Evolutionary conservation across 2,329 filamentous ascomycete species (phyloP), one percentile per base, ranked within the genome.

Genomic region (Chrysosporium keratinophilum): DNA sequence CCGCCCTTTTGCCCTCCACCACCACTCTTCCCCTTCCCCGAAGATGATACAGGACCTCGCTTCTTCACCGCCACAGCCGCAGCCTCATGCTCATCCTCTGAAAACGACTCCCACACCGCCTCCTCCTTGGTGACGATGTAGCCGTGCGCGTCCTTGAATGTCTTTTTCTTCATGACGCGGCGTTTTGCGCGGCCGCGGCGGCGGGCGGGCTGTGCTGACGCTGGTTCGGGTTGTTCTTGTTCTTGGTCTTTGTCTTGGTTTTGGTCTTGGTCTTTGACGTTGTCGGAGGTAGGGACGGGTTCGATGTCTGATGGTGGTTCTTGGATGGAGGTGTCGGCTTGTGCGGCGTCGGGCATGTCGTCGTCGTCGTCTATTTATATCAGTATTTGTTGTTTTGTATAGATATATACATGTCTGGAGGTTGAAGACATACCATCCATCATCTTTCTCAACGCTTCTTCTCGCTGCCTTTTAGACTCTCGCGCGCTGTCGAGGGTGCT

Each of bases 81-180:
- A 1, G 72, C 73, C 51, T 66, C 67, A 19, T 83, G 79, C 60
- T 95, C 89, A 59, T 95, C 89, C 66, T 96, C 90, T 0, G 88
- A 95, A 72, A 94, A 95, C 0, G 86, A 91, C 67, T 96, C 90
- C 90, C 90, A 96, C 0, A 78, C 84, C 0, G 79, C 72, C 64
- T 95, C 88, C 69, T 94, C 87, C 60, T 84, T 85, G 1, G 89
- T 95, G 33, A 95, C 90, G 56, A 96, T 78, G 67, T 94, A 96
- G 5, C 90, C 90, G 59, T 95, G 85, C 48, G 90, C 88, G 60
- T 96, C 90, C 67, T 89, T 84, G 53, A 85, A 79, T 43, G 85
- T 89, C 74, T 85, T 87, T 76, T 94, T 95, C 71, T 87, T 89
- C 80, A 87, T 88, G 6, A 96, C 80, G 62, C 84, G 81, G 60